Evolutionary conservation across 805 yeast species (phyloP), one percentile per base, ranked within the genome.

Genomic region (Danielozyma ontarioensis): DNA sequence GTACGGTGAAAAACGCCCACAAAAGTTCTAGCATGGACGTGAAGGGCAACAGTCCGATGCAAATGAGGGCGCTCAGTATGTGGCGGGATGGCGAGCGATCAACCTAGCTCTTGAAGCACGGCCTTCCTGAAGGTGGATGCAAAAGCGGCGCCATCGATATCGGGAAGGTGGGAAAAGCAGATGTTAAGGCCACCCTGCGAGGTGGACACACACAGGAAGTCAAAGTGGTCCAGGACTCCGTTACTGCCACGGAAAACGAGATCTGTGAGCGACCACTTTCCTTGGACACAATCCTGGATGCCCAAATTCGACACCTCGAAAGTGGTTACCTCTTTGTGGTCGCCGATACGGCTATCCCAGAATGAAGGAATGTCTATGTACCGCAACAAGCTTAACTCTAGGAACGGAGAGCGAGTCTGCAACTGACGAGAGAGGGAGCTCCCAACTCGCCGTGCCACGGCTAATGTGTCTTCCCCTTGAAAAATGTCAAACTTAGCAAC

Each of bases 251-350:
- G 37, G 29, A 44, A 44, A 2, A 29, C 17, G 10, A 32, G 18
- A 17, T 42, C 37, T 12, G 22, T 30, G n/a, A 36, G 41, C 5
- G 12, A 26, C 39, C 39, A 42, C 3, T 26, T 18, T 4, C 39
- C 36, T 13, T 33, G 29, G 3, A 15, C 5, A 4, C 34, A 14
- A 5, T 27, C 16, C 5, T 27, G 31, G 5, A 27, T 24, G 4
- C 48, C 48, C 19, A 44, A 17, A 18, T 44, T 44, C 8, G 46
- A 42, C 13, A 42, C 38, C 34, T 44, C 48, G 5, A 42, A 17
- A 2, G 46, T 33, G 10, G 26, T 18, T n/a, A 42, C 36, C 7
- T 17, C 26, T 15, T 34, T 34, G 3, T 13, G n/a, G 7, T 29
- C 29, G 2, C 22, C 19, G 5, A 28, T 13, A 11, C 14, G 27